Base-by-base conservation (phyloP, 1,139 yeast species). In the Insectozyma bohioensis region DNA sequence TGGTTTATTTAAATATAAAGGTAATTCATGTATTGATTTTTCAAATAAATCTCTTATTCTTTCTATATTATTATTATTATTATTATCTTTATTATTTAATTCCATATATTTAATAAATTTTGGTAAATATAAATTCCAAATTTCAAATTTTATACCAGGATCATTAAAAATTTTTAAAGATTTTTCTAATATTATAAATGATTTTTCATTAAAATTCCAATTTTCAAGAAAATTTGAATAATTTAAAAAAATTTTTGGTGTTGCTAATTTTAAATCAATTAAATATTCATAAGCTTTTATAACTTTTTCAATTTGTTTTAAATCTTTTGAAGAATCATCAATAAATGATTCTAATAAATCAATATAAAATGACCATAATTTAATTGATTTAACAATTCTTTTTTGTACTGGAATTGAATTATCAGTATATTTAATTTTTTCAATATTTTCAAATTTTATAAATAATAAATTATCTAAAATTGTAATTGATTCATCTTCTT, bases 11-110 rank as follows among this genome's bases (percentile, higher is more conserved):
- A 42, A 64, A 12, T 41, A 58, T 0, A 69, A 48, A 0, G 86
- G 85, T 39, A 11, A 54, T 55, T 18, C 21, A 22, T 39, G 37
- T 9, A 65, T 31, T 26, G 80, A 52, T 30, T 78, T 78, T 36
- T 86, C 95, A 56, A 85, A 87, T 12, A 85, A 50, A 41, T 85
- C 95, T 24, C 95, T 61, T 5, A 85, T 58, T 39, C 86, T 61
- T 46, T 86, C 95, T 0, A 51, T 39, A 45, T 46, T 56, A 28
- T 48, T 45, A 34, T 45, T 40, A 9, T 8, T 5, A n/a, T n/a
- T n/a, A n/a, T n/a, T n/a, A n/a, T n/a, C n/a, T n/a, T n/a, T n/a
- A n/a, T n/a, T n/a, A n/a, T n/a, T n/a, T n/a, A n/a, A n/a, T n/a
- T n/a, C n/a, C n/a, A n/a, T n/a, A 28, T 49, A 47, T 21, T 61